Evolutionary conservation across 2,329 filamentous ascomycete genomes (phyloP).

Genomic region (Penicillium aurantiogriseum): DNA sequence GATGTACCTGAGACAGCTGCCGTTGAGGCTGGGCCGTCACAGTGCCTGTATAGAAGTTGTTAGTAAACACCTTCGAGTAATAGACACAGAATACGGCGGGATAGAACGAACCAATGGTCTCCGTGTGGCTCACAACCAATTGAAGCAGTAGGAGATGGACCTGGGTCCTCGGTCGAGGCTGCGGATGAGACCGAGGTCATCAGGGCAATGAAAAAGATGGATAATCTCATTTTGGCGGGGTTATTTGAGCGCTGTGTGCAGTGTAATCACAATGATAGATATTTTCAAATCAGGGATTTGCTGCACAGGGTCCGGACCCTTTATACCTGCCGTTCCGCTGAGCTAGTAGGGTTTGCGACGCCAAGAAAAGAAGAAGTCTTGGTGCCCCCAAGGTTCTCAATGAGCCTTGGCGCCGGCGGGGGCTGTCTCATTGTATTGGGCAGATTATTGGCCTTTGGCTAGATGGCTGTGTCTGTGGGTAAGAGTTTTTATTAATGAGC

Average conservation of each 20-base stretch:
- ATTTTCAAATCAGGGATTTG: background rate
- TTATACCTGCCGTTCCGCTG: slow-evolving; percentile 17
- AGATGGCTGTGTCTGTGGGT: background rate
- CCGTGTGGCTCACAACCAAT: slow-evolving; percentile 28
- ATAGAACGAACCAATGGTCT: slow-evolving; percentile 27
- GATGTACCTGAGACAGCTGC: background rate
- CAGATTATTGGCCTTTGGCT: background rate
- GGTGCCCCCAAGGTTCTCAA: slow-evolving; percentile 26
- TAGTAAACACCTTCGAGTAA: background rate
- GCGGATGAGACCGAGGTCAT: slow-evolving; percentile 19
- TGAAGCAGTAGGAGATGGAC: slow-evolving; percentile 33
- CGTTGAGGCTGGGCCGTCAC: slow-evolving; percentile 27
- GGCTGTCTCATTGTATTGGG: background rate
- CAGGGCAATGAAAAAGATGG: slow-evolving; percentile 12
- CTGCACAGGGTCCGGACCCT: background rate
- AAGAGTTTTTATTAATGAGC: background rate
- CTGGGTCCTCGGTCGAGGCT: slow-evolving; percentile 22
- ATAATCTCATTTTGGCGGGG: slow-evolving; percentile 19
- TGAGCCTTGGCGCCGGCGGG: background rate
- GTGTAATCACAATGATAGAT: background rate
- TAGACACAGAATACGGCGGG: background rate
- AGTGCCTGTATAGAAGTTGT: slow-evolving; percentile 27
- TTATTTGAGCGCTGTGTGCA: background rate
- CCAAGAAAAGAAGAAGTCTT: slow-evolving; percentile 20
- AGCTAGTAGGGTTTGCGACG: background rate